Base-by-base conservation (phyloP, 306 rosid genomes). In the Begonia loranthoides region DNA sequence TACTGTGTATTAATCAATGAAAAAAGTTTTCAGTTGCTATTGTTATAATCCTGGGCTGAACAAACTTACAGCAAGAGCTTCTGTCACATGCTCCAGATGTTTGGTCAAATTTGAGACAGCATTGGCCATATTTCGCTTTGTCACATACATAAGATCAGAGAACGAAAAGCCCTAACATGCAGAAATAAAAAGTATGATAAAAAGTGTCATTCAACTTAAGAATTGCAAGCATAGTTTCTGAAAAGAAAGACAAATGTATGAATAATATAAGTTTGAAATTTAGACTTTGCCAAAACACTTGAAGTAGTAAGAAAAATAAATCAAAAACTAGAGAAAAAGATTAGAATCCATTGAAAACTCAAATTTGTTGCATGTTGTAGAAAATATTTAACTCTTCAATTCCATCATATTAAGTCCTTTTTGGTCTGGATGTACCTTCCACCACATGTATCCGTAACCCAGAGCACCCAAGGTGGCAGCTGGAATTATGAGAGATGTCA, bases 401-500 rank as follows among this genome's bases (percentile, higher is more conserved):
- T 41, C 45, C n/a, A 9, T 41, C n/a, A 9, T 41, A 13, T 41
- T 13, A 41, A 41, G 5, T 41, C n/a, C n/a, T 41, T 10, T 41
- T 41, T 41, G 45, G 45, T 41, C 45, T 9, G n/a, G 45, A 41
- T 10, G 45, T 41, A 92, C 99, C 99, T 87, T 92, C 96, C 83
- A 86, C 93, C 93, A 69, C 99, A 92, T 86, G 82, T 92, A 92
- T 50, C 89, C 93, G 55, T 92, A 92, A 54, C 99, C 96, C 70
- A 78, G 22, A 15, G 75, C 96, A 38, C 96, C 99, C 60, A 81
- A 16, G 12, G 88, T 68, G 64, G 89, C 94, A 3, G 87, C 87
- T 48, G 96, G 99, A 78, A 75, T 69, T 24, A 83, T 51, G 46
- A 83, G 82, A 14, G 94, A 78, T 33, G 94, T 48, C 45, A 80